phyloP scores from a whole-genome alignment of 345 rosid genomes.

The Anastatica hierochuntica region DNA sequence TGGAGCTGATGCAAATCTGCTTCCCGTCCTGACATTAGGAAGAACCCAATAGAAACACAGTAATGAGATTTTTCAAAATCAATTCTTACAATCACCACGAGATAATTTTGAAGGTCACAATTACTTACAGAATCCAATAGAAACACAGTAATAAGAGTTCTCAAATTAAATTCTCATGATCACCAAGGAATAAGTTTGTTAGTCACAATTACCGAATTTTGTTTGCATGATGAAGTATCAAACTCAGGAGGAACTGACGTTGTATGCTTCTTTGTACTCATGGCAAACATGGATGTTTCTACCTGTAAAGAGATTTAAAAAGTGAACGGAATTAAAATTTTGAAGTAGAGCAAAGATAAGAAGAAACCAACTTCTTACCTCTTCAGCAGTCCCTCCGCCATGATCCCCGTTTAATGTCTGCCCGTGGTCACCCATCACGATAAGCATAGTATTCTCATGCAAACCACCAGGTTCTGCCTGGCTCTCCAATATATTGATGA shows the following conservation, averaged over 20 bases:
- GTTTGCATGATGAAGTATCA: slow-evolving; percentile 52
- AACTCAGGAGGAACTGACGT: slow-evolving; percentile 51
- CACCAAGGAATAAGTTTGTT: slow-evolving; percentile 1
- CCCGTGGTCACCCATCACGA: slow-evolving; percentile 98
- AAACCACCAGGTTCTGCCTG: slow-evolving; percentile 70
- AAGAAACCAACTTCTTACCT: slow-evolving; percentile 38
- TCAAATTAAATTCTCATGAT: not conserved
- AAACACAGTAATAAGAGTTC: not conserved
- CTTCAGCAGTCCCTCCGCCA: slow-evolving; percentile 95
- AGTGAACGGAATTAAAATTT: slow-evolving; percentile 15
- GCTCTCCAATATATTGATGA: slow-evolving; percentile 45
- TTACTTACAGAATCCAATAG: not conserved
- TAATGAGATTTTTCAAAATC: not conserved
- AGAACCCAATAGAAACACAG: slow-evolving; percentile 2
- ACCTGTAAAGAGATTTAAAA: slow-evolving; percentile 40
- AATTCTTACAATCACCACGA: no score
- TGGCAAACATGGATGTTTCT: slow-evolving; percentile 82
- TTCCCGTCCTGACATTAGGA: slow-evolving; percentile 41
- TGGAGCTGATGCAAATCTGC: slow-evolving; percentile 49
- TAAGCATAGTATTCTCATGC: slow-evolving; percentile 74
- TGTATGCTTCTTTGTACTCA: slow-evolving; percentile 65
- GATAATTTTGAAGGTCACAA: no score
- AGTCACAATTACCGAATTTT: slow-evolving; percentile 35
- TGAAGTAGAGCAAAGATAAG: slow-evolving; percentile 9
- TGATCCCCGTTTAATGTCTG: slow-evolving; percentile 97